Evolutionary conservation across 2,329 filamentous ascomycete genomes (phyloP), one percentile per base, ranked within the genome.

Genomic region (Sporothrix brasiliensis): DNA sequence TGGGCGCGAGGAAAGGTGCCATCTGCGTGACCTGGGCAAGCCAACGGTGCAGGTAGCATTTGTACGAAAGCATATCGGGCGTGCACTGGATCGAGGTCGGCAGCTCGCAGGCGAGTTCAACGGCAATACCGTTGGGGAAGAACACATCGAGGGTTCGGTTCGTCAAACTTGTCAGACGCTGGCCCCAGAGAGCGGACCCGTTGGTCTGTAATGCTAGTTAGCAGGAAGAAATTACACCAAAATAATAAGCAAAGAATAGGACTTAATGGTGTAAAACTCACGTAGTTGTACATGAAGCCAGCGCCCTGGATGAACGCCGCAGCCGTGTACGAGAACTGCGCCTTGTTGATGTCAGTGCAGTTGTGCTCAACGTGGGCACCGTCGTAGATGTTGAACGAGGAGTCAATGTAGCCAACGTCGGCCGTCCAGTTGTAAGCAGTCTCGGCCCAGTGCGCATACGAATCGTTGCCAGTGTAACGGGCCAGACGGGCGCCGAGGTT

Each of bases 41-140:
- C 88, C 89, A 91, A 49, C 88, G 85, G 74, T 88, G 84, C 21
- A 92, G 81, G 71, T 89, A 89, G 52, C 89, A 90, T 79, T 92
- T 92, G 85, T 91, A 93, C 1, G 87, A 87, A 72, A 87, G 79
- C 83, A 93, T 91, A 75, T 94, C 92, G 63, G 86, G 83, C 71
- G 89, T 89, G 81, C 92, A 94, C 2, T 83, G 80, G 27, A 75
- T 69, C 70, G 72, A 71, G 27, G 77, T 75, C 10, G 56, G 13
- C n/a, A 75, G 74, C 74, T 93, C 91, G 80, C 92, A 94, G 14
- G 88, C 82, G 2, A 87, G 79, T 78, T 94, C 92, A 70, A 81
- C 87, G 74, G 91, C 88, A 74, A 90, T 82, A 54, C 84, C 84
- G 16, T 86, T 79, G 54, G 82, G 82, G 80, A 87, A 88, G 79